phyloP scores from a whole-genome alignment of 2,329 filamentous ascomycete genomes.

The Lachnellula arida region DNA sequence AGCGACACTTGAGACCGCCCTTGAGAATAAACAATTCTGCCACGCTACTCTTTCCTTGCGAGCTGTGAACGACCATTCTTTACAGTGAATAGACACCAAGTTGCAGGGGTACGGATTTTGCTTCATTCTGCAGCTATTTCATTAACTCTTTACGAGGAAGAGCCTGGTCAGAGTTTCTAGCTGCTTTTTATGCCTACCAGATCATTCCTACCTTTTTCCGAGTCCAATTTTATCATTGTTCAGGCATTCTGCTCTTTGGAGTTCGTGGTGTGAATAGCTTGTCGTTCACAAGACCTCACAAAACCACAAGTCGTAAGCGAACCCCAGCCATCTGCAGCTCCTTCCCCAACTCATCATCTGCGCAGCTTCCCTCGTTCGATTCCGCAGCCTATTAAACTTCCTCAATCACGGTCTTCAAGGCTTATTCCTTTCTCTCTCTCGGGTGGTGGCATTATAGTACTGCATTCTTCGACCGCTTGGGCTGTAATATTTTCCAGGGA shows the following conservation, averaged over 20 bases:
- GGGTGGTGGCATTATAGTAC: too few relatives aligned
- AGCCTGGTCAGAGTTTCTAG: not conserved
- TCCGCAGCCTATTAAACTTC: not conserved
- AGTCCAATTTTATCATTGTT: not conserved
- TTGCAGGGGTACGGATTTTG: not conserved
- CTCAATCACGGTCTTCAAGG: not conserved
- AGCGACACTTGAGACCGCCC: not conserved
- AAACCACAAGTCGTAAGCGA: conserved; percentile 4
- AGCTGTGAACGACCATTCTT: not conserved
- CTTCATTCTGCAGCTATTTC: not conserved
- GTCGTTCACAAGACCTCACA: conserved; percentile 9
- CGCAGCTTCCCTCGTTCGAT: not conserved
- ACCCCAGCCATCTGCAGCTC: not conserved
- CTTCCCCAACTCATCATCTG: not conserved
- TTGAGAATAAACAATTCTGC: not conserved
- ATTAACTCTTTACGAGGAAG: not conserved
- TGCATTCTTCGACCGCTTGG: not conserved
- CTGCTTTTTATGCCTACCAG: not conserved
- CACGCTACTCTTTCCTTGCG: not conserved
- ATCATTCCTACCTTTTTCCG: not conserved
- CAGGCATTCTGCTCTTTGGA: not conserved
- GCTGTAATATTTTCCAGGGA: not conserved
- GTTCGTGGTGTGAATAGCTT: not conserved
- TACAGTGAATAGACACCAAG: not conserved
- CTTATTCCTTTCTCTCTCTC: not conserved